Evolutionary conservation across 305 asterid genomes (phyloP).

Genomic region (Fraxinus ornus): DNA sequence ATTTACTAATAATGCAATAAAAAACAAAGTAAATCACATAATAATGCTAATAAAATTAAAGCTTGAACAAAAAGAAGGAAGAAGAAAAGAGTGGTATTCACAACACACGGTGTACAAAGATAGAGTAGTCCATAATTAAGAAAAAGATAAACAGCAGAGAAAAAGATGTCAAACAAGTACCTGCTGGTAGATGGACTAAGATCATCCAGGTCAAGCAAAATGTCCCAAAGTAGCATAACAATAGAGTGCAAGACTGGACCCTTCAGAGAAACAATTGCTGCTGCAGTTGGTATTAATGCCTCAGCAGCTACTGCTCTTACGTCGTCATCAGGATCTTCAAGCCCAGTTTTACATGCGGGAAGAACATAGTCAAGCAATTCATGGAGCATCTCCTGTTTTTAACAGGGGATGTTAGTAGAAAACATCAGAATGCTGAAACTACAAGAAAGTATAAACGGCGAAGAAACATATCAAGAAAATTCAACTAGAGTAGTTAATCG

Average conservation of each 20-base stretch:
- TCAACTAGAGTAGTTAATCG: background rate
- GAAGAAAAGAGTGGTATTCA: background rate
- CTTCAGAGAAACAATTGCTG: conserved; percentile 74
- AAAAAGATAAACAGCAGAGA: background rate
- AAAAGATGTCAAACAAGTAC: conserved; percentile 33
- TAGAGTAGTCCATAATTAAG: conserved; percentile 12
- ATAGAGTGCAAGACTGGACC: conserved; percentile 77
- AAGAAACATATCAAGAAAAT: background rate
- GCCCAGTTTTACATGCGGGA: conserved; percentile 95
- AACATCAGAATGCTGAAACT: conserved; percentile 19
- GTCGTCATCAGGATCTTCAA: conserved; percentile 99
- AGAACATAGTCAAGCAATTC: conserved; percentile 75
- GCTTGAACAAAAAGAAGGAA: background rate
- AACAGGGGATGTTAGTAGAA: conserved; percentile 25
- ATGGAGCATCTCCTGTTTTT: conserved; percentile 80
- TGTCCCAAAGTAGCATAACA: conserved; percentile 95
- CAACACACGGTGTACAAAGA: conserved; percentile 3
- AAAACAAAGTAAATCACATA: background rate
- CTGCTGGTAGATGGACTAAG: conserved; percentile 99
- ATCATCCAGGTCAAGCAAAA: conserved; percentile 97
- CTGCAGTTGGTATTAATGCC: conserved; percentile 84
- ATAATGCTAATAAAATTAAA: background rate
- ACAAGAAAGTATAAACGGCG: conserved; percentile 14
- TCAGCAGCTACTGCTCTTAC: conserved; percentile 99
- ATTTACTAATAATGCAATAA: background rate